Base-by-base conservation (phyloP, 441 rosid species). In the Euphorbia celastroides region DNA sequence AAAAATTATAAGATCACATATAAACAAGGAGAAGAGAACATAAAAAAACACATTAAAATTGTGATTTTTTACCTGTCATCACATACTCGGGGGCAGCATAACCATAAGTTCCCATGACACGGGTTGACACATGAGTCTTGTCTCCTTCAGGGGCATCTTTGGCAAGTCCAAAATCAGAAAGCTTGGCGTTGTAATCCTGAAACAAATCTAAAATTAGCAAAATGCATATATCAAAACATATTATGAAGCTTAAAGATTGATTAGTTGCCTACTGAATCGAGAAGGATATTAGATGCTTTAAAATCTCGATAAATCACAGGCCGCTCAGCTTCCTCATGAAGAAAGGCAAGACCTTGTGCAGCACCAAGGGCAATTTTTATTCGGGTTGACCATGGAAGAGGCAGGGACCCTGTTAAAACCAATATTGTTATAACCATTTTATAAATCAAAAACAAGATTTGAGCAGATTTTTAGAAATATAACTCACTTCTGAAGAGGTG, bases 401-500 rank as follows among this genome's bases (percentile, higher is more conserved):
- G 85, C 60, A 79, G 14, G n/a, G 80, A 73, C 70, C 83, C 83
- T 82, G 78, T 44, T 28, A 42, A 20, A 42, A 41, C 55, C n/a
- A 64, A 57, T 34, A 34, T 34, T 34, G 38, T 34, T 34, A 34
- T 34, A 9, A 34, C 9, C n/a, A n/a, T n/a, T n/a, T n/a, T n/a
- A n/a, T n/a, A n/a, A n/a, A 66, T 20, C 22, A 52, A 17, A 20
- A 26, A 60, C 23, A 22, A 65, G 10, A 68, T n/a, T n/a, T 26
- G 26, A 61, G 28, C 31, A 66, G 25, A 62, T 32, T 61, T 54
- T 28, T 17, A 17, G 42, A 46, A 62, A 59, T 17, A 41, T 22
- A 60, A 32, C 78, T 64, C 85, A 90, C 97, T 82, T 82, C 95
- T 84, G 72, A 90, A 90, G 30, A 90, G 97, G 78, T 90, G 97